Percentiles rank a stretch among this genome's conserved stretches.
These are phyloP conservation scores for Selenicereus undatus DNA, from an alignment of 148 eudicot genomes.

Conservation along the genomic window DNA sequence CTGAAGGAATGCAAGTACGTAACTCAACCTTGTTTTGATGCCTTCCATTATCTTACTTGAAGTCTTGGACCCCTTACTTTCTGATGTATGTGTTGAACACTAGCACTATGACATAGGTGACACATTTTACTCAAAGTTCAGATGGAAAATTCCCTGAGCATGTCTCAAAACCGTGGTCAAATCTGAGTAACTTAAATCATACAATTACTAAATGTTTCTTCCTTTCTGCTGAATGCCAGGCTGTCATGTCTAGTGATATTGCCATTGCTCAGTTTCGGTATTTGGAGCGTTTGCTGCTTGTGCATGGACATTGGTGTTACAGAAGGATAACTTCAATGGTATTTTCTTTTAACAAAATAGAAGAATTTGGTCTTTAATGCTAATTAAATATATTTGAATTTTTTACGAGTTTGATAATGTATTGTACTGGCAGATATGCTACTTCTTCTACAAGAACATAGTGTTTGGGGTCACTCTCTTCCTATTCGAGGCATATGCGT, in stretches of 20 bases:
- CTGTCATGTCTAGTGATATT: conserved; percentile 96
- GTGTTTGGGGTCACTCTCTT: conserved; percentile 77
- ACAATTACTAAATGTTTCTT: neutral
- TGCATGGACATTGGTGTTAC: conserved; percentile 99
- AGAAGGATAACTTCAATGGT: conserved; percentile 97
- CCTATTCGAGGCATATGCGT: conserved; percentile 73
- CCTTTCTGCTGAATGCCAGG: conserved; percentile 37
- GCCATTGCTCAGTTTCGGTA: conserved; percentile 96
- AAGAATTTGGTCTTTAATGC: neutral
- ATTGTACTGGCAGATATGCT: conserved; percentile 71
- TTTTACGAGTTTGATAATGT: neutral
- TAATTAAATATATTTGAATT: neutral
- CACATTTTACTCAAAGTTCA: neutral
- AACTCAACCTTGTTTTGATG: neutral
- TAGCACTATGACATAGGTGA: too few species aligned
- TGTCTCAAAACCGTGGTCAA: neutral
- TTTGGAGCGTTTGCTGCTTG: conserved; percentile 85
- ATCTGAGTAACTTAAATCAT: neutral
- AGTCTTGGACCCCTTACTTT: neutral
- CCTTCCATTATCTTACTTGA: neutral
- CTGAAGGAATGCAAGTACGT: conserved; percentile 92
- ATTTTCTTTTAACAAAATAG: conserved; percentile 8
- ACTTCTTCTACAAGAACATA: conserved; percentile 91
- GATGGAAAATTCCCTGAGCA: neutral
- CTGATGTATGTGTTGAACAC: neutral